Evolutionary conservation across 2,329 filamentous ascomycete genomes (phyloP), one percentile per base, ranked within the genome.

Genomic region (Fusarium illudens): DNA sequence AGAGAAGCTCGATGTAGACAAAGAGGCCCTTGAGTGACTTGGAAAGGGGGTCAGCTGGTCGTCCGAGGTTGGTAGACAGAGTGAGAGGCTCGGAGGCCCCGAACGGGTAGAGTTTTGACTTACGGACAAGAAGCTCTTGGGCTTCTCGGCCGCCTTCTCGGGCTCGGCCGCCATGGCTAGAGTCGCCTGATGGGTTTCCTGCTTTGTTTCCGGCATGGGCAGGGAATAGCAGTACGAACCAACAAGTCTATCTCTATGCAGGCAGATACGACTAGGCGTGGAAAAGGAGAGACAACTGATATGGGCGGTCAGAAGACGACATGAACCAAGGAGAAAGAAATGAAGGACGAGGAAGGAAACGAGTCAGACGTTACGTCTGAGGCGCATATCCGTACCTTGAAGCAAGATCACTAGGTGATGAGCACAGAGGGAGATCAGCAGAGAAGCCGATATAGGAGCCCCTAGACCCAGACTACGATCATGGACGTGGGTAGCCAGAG

Each of bases 1-100:
- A 75, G 29, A 84, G 78, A 37, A 84, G 78, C 30, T 77, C 77
- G 63, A 84, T 81, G 71, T 80, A 84, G 50, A 36, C 15, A 25
- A 71, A 66, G 19, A 55, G 36, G 10, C 67, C 57, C 32, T 71
- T 68, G 54, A 65, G 6, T 5, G 57, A 62, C 58, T 50, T 19
- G 10, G 59, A 17, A 53, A 22, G 50, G 19, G 7, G 2, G 30
- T 20, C 19, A 37, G 46, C n/a, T 20, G 58, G 36, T n/a, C 53
- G 13, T 33, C 19, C 46, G 11, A 13, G n/a, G 25, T 27, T 51
- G 46, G 8, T 15, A 25, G 19, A 17, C 6, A 15, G 22, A n/a
- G 9, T 30, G 11, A 44, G 39, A 27, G 22, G 22, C 6, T n/a
- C 13, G 19, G 19, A 29, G 34, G 29, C 1, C 20, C 10, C 19